Conservation (phyloP, 345 rosid genomes). For the Bretschneidera sinensis region DNA sequence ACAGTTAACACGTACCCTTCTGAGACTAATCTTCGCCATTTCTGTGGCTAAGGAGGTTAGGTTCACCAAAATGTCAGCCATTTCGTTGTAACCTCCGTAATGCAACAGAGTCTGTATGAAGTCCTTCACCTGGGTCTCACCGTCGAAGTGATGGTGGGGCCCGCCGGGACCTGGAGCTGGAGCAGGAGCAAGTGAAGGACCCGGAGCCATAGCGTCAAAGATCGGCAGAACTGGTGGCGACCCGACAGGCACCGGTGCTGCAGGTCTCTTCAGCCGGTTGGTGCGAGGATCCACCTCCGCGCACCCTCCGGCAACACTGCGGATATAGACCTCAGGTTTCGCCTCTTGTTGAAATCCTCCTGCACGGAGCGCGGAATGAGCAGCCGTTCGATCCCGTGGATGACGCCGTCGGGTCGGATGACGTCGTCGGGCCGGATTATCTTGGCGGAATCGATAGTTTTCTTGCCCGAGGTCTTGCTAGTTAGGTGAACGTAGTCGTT, state of each 20-base stretch:
- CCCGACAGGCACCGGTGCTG: slow-evolving; percentile 51
- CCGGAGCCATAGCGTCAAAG: slow-evolving; percentile 90
- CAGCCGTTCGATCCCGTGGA: slow-evolving; percentile 60
- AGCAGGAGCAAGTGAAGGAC: slow-evolving; percentile 90
- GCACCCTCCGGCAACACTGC: slow-evolving; percentile 72
- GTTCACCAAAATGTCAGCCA: slow-evolving; percentile 93
- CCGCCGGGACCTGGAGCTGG: slow-evolving; percentile 98
- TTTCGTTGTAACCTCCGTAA: slow-evolving; percentile 96
- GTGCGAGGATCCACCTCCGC: slow-evolving; percentile 68
- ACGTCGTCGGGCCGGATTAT: slow-evolving; percentile 44
- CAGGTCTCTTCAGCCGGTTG: slow-evolving; percentile 56
- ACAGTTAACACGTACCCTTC: slow-evolving; percentile 93
- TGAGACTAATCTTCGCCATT: slow-evolving; percentile 84
- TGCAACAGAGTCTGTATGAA: slow-evolving; percentile 80
- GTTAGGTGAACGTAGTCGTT: slow-evolving; percentile 43
- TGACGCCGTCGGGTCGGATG: slow-evolving; percentile 63
- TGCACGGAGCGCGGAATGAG: slow-evolving; percentile 62
- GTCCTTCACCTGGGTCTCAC: slow-evolving; percentile 83
- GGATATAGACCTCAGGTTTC: slow-evolving; percentile 52
- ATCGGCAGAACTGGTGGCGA: slow-evolving; percentile 74
- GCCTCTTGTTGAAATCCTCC: slow-evolving; percentile 59
- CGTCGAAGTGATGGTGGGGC: slow-evolving; percentile 77
- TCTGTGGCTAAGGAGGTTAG: slow-evolving; percentile 89
- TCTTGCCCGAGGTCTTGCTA: slow-evolving; percentile 27
- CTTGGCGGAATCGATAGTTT: slow-evolving; percentile 40